Percentiles rank a stretch among this genome's conserved stretches.
phyloP scores from a whole-genome alignment of 2,329 filamentous ascomycete species.

The Monosporascus sp. region DNA sequence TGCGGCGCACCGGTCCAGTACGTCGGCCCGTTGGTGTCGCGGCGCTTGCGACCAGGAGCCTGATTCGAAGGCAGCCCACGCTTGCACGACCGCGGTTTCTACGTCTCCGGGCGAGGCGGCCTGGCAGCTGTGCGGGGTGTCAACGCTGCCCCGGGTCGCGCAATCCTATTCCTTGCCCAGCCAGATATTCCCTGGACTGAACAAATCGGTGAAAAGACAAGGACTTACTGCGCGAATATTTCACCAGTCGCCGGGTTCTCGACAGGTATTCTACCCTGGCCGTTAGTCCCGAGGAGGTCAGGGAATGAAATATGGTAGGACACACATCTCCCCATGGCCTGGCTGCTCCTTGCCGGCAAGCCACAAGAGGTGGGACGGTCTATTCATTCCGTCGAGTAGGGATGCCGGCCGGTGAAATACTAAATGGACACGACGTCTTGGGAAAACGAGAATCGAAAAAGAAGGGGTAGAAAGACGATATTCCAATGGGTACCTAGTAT shows the following conservation, averaged over 20 bases:
- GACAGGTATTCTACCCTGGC: conserved; percentile 40
- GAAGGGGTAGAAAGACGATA: too few species aligned
- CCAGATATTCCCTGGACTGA: not conserved
- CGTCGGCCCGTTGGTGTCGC: conserved; percentile 54
- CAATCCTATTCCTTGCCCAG: not conserved
- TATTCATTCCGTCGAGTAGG: conserved; percentile 7
- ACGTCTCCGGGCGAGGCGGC: conserved; percentile 42
- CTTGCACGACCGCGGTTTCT: conserved; percentile 33
- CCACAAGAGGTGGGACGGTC: conserved; percentile 30
- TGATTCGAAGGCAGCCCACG: conserved; percentile 42
- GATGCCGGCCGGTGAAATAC: too few species aligned
- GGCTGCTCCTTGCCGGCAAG: conserved; percentile 34
- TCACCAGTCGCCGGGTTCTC: conserved; percentile 51
- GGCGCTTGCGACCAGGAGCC: conserved; percentile 54
- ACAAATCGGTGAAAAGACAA: too few species aligned
- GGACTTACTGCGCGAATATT: conserved; percentile 43
- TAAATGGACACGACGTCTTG: not conserved
- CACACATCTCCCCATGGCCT: conserved; percentile 43
- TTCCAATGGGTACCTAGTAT: too few species aligned
- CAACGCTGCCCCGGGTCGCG: conserved; percentile 1
- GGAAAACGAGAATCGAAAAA: not conserved
- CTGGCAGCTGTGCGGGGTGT: conserved; percentile 35
- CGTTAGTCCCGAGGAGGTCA: conserved; percentile 6
- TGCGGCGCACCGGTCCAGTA: conserved; percentile 55
- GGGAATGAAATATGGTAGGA: conserved; percentile 11